Percentiles rank a stretch among this genome's conserved stretches.
These are phyloP conservation scores for Colletotrichum tamarilloi DNA, from an alignment of 2,329 filamentous ascomycete species.

Conservation along the genomic window DNA sequence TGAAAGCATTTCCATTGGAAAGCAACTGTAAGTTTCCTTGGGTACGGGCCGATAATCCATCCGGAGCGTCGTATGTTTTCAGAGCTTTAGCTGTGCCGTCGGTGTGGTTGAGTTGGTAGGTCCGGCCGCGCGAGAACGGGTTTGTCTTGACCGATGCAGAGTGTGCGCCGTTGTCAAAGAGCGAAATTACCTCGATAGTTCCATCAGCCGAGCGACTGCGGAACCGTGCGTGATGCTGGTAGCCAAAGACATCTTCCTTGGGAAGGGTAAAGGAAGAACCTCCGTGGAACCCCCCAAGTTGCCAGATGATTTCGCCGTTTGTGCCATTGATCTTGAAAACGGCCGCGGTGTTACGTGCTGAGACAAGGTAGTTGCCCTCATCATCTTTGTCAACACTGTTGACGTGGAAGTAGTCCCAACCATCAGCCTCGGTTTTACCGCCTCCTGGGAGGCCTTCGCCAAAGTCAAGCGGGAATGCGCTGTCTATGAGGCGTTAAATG, in stretches of 20 bases:
- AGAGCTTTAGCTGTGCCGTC: slow-evolving; percentile 23
- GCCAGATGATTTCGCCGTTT: slow-evolving; percentile 63
- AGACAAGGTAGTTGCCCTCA: slow-evolving; percentile 64
- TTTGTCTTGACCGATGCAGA: slow-evolving; percentile 37
- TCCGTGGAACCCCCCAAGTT: slow-evolving; percentile 57
- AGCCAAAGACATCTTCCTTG: slow-evolving; percentile 53
- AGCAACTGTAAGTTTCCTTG: slow-evolving; percentile 45
- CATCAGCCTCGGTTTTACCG: slow-evolving; percentile 39
- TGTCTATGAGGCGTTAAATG: not conserved
- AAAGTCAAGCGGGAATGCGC: slow-evolving; percentile 9
- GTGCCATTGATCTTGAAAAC: slow-evolving; percentile 59
- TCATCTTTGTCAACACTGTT: slow-evolving; percentile 65
- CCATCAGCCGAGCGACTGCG: slow-evolving; percentile 50
- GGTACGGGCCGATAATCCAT: slow-evolving; percentile 28
- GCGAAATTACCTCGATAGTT: slow-evolving; percentile 60
- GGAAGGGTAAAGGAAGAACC: slow-evolving; percentile 51
- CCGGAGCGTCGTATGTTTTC: slow-evolving; percentile 27
- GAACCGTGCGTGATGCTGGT: slow-evolving; percentile 64
- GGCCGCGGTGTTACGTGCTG: slow-evolving; percentile 58
- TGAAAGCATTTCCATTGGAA: slow-evolving; percentile 55
- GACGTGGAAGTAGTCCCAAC: slow-evolving; percentile 68
- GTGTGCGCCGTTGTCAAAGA: slow-evolving; percentile 61
- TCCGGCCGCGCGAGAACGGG: slow-evolving; percentile 25
- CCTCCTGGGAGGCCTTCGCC: slow-evolving; percentile 18
- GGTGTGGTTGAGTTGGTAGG: slow-evolving; percentile 35